Base-by-base conservation (phyloP, 345 rosid species). In the Moricandia moricandioides region DNA sequence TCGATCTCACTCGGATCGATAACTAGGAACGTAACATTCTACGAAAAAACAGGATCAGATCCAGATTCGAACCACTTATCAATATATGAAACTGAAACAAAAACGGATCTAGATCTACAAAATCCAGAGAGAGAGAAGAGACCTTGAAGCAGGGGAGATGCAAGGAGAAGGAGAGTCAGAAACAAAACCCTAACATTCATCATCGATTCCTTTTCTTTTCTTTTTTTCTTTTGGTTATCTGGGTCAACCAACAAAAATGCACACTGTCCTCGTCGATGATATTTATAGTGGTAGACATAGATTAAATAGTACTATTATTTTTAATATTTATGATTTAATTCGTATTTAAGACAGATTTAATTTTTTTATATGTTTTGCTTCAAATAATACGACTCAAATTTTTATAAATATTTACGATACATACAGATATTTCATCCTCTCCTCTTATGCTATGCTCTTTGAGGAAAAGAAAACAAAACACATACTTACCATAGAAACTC, bases 131-230 rank as follows among this genome's bases (percentile, higher is more conserved):
- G 8, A 7, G 62, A 64, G 62, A n/a, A 4, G 21, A 13, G 43
- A 95, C 97, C 99, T 83, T 92, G 98, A 65, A 89, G 85, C 52
- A 92, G 76, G 76, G 93, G 91, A 63, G 89, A 86, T 8, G 86
- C 92, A 12, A 91, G 83, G 83, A 93, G 83, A 82, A 94, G 89
- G 70, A 94, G 75, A 62, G 89, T 90, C 65, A 87, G 83, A 86
- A 91, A 77, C 83, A 91, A 87, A 88, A 88, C 86, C 85, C 91
- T 85, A 81, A 88, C 70, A 70, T 52, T 66, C 77, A 68, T 83
- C 88, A 82, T 86, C 64, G 66, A 37, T 47, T n/a, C 49, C 52
- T 47, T 47, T 66, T 16, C 6, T 49, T 43, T 37, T 5, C 8
- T 7, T 39, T 49, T 14, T 16, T 43, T 35, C 40, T 35, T 31